A percentile compares a stretch with the other conserved stretches of the same genome.
These are phyloP conservation scores for Cryptosporidium viatorum DNA, from an alignment of 169 alveolate species.

Conservation along the genomic window DNA sequence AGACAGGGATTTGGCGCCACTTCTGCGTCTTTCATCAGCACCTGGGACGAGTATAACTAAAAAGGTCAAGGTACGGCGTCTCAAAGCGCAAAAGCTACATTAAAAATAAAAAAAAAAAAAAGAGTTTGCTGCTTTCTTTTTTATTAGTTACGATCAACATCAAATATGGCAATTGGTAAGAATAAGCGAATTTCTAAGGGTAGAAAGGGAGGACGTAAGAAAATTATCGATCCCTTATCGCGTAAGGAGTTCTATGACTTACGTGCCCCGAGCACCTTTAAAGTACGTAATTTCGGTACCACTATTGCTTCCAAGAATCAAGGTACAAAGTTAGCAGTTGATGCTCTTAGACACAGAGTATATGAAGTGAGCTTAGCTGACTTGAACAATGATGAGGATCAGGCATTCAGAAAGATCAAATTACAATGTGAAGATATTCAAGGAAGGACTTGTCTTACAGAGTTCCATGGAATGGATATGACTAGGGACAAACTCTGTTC, in stretches of 20 bases:
- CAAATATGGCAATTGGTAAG: slow-evolving; percentile 96
- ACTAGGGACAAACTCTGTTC: slow-evolving; percentile 97
- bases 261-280: slow-evolving; percentile 95
- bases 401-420: slow-evolving; percentile 95
- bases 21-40: slow-evolving; percentile 25
- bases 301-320: slow-evolving; percentile 95
- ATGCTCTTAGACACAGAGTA: slow-evolving; percentile 94
- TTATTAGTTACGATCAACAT: background rate
- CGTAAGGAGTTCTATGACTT: slow-evolving; percentile 97
- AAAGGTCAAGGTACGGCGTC: slow-evolving; percentile 69
- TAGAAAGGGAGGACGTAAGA: slow-evolving; percentile 97
- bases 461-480: slow-evolving; percentile 96
- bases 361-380: slow-evolving; percentile 97
- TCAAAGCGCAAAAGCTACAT: slow-evolving; percentile 45
- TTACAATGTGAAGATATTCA: slow-evolving; percentile 94
- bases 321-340: slow-evolving; percentile 95
- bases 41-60: background rate
- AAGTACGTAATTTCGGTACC: slow-evolving; percentile 92
- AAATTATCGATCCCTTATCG: slow-evolving; percentile 95
- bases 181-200: slow-evolving; percentile 96
- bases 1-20: slow-evolving; percentile 32
- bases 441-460: slow-evolving; percentile 94
- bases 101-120: background rate
- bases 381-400: slow-evolving; percentile 93
- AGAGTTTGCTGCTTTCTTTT: slow-evolving; percentile 21